Evolutionary conservation across 140 eudicot genomes (phyloP).

Genomic region (Senecio squalidus): DNA sequence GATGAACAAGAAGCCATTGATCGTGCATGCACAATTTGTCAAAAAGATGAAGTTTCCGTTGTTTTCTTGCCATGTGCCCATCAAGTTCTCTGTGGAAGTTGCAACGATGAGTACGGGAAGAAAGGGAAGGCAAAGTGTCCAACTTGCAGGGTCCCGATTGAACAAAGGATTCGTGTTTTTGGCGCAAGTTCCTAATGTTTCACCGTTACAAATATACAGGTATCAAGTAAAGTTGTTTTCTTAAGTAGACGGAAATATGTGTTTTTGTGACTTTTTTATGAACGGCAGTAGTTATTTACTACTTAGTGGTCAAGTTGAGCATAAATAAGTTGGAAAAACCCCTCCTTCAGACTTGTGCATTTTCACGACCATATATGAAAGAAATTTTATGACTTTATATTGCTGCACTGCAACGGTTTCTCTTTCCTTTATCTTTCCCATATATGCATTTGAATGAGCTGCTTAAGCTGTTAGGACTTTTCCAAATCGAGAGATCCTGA

Average conservation of each 20-base stretch:
- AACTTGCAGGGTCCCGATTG: constrained; percentile 46
- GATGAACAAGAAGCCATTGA: constrained; percentile 28
- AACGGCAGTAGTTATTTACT: not conserved
- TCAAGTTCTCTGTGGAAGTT: constrained; percentile 54
- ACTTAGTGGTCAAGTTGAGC: not conserved
- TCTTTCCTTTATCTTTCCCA: not conserved
- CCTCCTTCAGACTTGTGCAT: not conserved
- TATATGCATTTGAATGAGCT: too few species aligned
- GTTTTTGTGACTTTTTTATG: constrained; percentile 1
- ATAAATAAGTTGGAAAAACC: not conserved
- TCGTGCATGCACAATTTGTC: constrained; percentile 54
- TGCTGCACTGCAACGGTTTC: not conserved
- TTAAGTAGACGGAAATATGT: not conserved
- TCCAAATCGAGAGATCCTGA: not conserved
- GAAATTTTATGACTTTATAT: not conserved
- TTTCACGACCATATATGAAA: not conserved
- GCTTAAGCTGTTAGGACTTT: not conserved
- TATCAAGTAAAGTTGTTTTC: not conserved
- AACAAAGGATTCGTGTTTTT: constrained; percentile 63
- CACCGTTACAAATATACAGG: not conserved
- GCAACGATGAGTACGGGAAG: constrained; percentile 48
- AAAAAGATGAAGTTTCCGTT: constrained; percentile 60
- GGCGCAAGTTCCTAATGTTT: constrained; percentile 43
- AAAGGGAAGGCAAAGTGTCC: constrained; percentile 61
- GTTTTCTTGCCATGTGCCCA: constrained; percentile 85